phyloP scores from a whole-genome alignment of 2,329 filamentous ascomycete species.

The Diaporthe velutina region DNA sequence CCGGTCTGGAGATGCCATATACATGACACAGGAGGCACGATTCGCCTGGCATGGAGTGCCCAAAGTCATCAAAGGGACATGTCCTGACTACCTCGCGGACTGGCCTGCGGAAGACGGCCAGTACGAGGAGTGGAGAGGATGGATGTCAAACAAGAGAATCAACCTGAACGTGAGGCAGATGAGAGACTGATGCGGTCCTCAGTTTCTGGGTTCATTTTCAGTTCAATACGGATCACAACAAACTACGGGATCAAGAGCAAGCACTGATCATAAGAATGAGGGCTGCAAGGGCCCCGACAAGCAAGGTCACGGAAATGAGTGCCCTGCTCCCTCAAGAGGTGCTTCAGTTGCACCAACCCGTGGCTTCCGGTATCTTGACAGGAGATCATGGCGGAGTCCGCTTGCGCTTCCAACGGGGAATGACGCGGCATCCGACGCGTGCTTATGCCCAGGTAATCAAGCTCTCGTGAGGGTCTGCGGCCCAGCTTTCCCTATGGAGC shows the following conservation, averaged over 20 bases:
- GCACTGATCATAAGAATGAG: background rate
- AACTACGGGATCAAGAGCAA: background rate
- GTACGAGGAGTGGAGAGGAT: slow-evolving; percentile 81
- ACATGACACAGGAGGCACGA: slow-evolving; percentile 85
- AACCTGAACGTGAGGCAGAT: slow-evolving; percentile 96
- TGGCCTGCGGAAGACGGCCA: slow-evolving; percentile 75
- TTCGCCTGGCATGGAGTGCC: slow-evolving; percentile 98
- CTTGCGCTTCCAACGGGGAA: background rate
- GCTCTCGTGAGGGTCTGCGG: background rate
- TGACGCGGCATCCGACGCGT: slow-evolving; percentile 3
- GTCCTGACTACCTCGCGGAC: slow-evolving; percentile 77
- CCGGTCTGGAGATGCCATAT: slow-evolving; percentile 87
- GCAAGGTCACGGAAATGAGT: background rate
- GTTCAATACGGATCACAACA: background rate
- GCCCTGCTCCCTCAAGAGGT: background rate
- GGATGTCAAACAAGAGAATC: slow-evolving; percentile 89
- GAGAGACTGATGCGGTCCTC: slow-evolving; percentile 60
- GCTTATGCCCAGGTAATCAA: background rate
- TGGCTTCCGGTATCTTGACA: no score
- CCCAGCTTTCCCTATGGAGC: background rate
- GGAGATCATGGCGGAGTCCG: background rate
- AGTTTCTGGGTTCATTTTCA: no score
- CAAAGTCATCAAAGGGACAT: slow-evolving; percentile 84
- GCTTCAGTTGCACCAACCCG: background rate
- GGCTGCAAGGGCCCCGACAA: background rate